phyloP scores from a whole-genome alignment of 2,329 filamentous ascomycete species.

The Monilinia polystroma region DNA sequence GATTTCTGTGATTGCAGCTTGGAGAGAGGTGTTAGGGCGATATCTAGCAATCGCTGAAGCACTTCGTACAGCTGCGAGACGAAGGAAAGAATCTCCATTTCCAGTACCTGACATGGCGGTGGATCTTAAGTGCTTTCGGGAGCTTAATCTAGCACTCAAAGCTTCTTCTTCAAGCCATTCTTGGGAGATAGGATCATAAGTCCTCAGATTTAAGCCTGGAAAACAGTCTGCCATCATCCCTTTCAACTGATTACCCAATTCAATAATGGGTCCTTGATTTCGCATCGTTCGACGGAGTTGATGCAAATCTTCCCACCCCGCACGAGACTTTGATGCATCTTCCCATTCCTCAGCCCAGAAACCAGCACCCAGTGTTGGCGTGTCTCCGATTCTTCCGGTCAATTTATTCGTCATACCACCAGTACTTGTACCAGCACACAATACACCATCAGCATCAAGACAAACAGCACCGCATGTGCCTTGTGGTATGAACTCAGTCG shows the following conservation, averaged over 20 bases:
- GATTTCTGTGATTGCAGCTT: constrained; percentile 61
- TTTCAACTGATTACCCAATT: constrained; percentile 47
- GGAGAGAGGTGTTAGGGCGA: constrained; percentile 45
- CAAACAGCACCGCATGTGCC: constrained; percentile 84
- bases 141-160: constrained; percentile 22
- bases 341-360: constrained; percentile 92
- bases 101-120: constrained; percentile 74
- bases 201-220: constrained; percentile 45
- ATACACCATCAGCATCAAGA: constrained; percentile 69
- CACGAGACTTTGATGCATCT: constrained; percentile 1
- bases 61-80: constrained; percentile 68
- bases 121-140: constrained; percentile 32
- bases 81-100: constrained; percentile 85
- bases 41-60: constrained; percentile 72
- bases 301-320: constrained; percentile 39
- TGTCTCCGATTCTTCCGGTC: constrained; percentile 81
- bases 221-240: constrained; percentile 60
- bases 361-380: constrained; percentile 77
- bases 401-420: constrained; percentile 89
- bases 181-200: constrained; percentile 29
- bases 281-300: constrained; percentile 28
- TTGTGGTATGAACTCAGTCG: constrained; percentile 69
- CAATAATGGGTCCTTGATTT: constrained; percentile 40
- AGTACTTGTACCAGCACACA: constrained; percentile 67
- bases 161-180: constrained; percentile 32